Evolutionary conservation across 2,329 filamentous ascomycete species (phyloP), one percentile per base, ranked within the genome.

Genomic region (Aspergillus caelatus): DNA sequence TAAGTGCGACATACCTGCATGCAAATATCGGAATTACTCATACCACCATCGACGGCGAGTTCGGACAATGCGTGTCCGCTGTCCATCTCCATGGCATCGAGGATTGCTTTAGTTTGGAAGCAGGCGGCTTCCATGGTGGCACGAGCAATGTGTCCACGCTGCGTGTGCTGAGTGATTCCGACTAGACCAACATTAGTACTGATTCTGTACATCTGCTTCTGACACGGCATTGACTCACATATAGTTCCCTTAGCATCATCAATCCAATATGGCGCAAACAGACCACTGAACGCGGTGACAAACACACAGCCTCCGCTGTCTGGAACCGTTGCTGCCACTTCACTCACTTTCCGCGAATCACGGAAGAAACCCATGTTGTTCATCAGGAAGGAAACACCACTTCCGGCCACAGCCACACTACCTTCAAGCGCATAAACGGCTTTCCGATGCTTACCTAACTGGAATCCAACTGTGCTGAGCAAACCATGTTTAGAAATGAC

Each of bases 251-350:
- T 91, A 23, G 93, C 93, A 79, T 96, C 92, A 74, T 96, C 93
- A 65, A 96, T 94, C 93, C 93, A 97, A 78, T 97, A 96, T 0
- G 93, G 93, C 1, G 93, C 93, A 75, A 96, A 96, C 3, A 97
- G 85, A 60, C 93, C 93, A 77, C 90, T 93, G 76, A 97, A 97
- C 1, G 93, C 93, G 3, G 93, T 96, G 64, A 97, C 93, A 71
- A 97, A 89, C 21, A 94, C 87, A 60, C 93, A 90, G 9, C 93
- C 93, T 61, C 93, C 93, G 65, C 91, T 96, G 76, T 96, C 90
- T 45, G 84, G 78, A 8, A 91, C 89, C 1, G 84, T 86, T 50
- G 83, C 84, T 8, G 89, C 89, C 52, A 91, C 79, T 63, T 89
- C 86, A 68, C 84, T 87, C 75, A 91, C 87, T 74, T 89, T 87